These are phyloP conservation scores for Yamagishiella unicocca DNA, from an alignment of 139 green algal genomes.

Conservation along the genomic window DNA sequence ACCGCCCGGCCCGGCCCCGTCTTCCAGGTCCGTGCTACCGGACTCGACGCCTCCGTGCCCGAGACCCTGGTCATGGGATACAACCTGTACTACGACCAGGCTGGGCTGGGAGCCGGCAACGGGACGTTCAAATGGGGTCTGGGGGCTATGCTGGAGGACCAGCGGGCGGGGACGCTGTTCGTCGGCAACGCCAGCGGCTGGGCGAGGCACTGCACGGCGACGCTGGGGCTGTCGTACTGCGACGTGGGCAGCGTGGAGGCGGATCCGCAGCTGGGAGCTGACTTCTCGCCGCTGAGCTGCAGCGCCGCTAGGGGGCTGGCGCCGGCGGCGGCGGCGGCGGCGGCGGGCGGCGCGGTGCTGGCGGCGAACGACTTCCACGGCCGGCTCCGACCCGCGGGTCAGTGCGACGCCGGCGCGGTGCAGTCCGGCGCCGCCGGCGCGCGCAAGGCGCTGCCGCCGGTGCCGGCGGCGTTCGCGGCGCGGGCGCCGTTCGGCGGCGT, in stretches of 20 bases:
- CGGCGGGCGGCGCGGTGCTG: background rate
- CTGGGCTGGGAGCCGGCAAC: background rate
- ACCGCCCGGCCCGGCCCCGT: background rate
- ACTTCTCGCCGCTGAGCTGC: slow-evolving; percentile 22
- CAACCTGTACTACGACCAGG: slow-evolving; percentile 48
- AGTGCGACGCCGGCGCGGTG: slow-evolving; percentile 21
- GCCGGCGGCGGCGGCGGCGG: background rate
- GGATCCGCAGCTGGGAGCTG: background rate
- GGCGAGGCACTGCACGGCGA: background rate
- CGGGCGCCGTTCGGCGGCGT: background rate
- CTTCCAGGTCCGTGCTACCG: slow-evolving; percentile 13
- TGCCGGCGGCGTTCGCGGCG: background rate
- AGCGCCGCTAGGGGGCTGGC: background rate
- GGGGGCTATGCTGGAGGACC: slow-evolving; percentile 46
- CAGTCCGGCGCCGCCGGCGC: background rate
- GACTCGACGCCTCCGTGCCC: background rate
- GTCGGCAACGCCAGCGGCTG: slow-evolving; percentile 28
- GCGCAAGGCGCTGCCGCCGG: background rate
- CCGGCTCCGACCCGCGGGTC: background rate
- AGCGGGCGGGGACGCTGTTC: background rate
- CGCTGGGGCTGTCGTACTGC: background rate
- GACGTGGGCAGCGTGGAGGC: slow-evolving; percentile 6
- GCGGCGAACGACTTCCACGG: slow-evolving; percentile 28
- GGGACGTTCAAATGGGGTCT: slow-evolving; percentile 26
- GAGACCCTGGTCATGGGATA: background rate